These are phyloP conservation scores for Pyrenochaeta sp. DNA, from an alignment of 2,329 filamentous ascomycete genomes.

Conservation along the genomic window DNA sequence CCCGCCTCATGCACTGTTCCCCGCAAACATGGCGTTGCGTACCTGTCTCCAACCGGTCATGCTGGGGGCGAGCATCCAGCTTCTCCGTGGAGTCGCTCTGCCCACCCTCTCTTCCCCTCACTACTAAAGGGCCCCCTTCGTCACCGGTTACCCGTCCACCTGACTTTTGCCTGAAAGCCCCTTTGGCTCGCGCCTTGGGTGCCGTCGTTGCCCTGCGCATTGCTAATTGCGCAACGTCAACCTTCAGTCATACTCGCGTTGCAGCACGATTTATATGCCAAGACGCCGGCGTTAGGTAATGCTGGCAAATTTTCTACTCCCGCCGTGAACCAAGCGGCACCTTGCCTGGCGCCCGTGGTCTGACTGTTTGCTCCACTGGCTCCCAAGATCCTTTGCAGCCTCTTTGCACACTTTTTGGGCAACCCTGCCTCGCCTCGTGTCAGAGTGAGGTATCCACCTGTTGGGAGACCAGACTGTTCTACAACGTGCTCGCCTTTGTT, in stretches of 20 bases:
- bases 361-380: slow-evolving; percentile 32
- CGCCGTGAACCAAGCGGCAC: slow-evolving; percentile 24
- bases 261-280: slow-evolving; percentile 32
- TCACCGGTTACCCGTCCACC: slow-evolving; percentile 3
- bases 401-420: slow-evolving; percentile 33
- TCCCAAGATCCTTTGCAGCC: slow-evolving; percentile 28
- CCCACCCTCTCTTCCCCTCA: slow-evolving; percentile 11
- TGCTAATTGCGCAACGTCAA: slow-evolving; percentile 32
- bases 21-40: slow-evolving; percentile 39
- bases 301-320: slow-evolving; percentile 34
- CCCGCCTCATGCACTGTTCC: slow-evolving; percentile 23
- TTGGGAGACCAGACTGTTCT: slow-evolving; percentile 38
- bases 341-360: slow-evolving; percentile 22
- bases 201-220: slow-evolving; percentile 9
- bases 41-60: slow-evolving; percentile 18
- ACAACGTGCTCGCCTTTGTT: slow-evolving; percentile 11
- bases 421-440: slow-evolving; percentile 24
- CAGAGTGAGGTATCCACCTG: slow-evolving; percentile 38
- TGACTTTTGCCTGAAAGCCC: slow-evolving; percentile 10
- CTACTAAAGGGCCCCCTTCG: slow-evolving; percentile 12
- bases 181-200: slow-evolving; percentile 5
- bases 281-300: slow-evolving; percentile 39
- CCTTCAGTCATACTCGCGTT: slow-evolving; percentile 18
- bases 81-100: slow-evolving; percentile 41
- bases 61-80: slow-evolving; percentile 24